Evolutionary conservation across 129 eudicot genomes (phyloP).

Genomic region (Erigeron canadensis): DNA sequence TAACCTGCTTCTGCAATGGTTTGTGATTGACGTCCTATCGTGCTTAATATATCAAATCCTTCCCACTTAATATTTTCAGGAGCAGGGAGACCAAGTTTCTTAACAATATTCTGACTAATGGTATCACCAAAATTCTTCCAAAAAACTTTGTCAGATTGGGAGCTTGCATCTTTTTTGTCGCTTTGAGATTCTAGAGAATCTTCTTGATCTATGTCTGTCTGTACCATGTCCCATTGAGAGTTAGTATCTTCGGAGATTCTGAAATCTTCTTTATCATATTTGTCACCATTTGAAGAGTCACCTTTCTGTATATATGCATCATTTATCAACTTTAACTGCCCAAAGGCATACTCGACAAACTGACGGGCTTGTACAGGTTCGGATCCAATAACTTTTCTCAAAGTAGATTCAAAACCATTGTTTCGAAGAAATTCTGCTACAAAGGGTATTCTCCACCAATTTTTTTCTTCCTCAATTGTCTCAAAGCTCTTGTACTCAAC

Average conservation of each 20-base stretch:
- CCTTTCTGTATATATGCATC: slow-evolving; percentile 55
- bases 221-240: slow-evolving; percentile 25
- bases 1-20: slow-evolving; percentile 70
- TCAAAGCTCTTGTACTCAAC: slow-evolving; percentile 78
- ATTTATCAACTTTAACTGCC: slow-evolving; percentile 72
- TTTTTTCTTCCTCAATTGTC: slow-evolving; percentile 71
- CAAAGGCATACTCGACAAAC: slow-evolving; percentile 87
- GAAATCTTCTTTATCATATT: slow-evolving; percentile 18
- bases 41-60: slow-evolving; percentile 69
- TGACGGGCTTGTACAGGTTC: slow-evolving; percentile 91
- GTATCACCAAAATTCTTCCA: slow-evolving; percentile 72
- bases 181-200: slow-evolving; percentile 27
- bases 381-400: slow-evolving; percentile 71
- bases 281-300: slow-evolving; percentile 23
- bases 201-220: slow-evolving; percentile 15
- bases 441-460: slow-evolving; percentile 81
- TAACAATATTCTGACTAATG: slow-evolving; percentile 62
- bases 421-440: slow-evolving; percentile 72
- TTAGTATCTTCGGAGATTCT: slow-evolving; percentile 15
- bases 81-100: slow-evolving; percentile 72
- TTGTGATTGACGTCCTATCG: slow-evolving; percentile 56
- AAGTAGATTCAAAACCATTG: slow-evolving; percentile 69
- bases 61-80: slow-evolving; percentile 92
- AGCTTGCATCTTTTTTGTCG: slow-evolving; percentile 18
- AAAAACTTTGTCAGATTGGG: slow-evolving; percentile 65